phyloP scores from a whole-genome alignment of 2,329 filamentous ascomycete species.

The Penicillium brevicompactum region DNA sequence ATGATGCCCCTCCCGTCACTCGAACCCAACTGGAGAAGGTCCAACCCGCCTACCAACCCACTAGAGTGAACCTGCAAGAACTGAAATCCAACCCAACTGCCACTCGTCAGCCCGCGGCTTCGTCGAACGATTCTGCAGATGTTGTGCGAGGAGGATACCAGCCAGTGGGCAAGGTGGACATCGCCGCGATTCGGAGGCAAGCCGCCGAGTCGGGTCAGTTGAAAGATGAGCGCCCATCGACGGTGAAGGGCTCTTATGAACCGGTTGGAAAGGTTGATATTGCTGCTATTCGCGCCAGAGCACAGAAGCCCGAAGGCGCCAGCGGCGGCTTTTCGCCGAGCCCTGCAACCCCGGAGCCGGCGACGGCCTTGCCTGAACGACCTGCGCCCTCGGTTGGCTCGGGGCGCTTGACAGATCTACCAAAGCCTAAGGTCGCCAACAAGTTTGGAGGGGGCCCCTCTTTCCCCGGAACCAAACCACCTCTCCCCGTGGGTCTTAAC shows the following conservation, averaged over 20 bases:
- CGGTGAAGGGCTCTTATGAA: constrained; percentile 91
- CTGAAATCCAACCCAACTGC: constrained; percentile 67
- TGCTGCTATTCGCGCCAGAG: constrained; percentile 82
- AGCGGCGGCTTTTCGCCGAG: constrained; percentile 47
- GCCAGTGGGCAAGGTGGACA: constrained; percentile 96
- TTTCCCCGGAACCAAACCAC: constrained; percentile 88
- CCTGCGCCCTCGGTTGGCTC: constrained; percentile 71
- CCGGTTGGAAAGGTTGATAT: constrained; percentile 97
- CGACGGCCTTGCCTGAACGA: constrained; percentile 69
- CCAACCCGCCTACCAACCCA: constrained; percentile 87
- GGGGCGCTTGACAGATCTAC: constrained; percentile 80
- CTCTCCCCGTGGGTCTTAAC: constrained; percentile 70
- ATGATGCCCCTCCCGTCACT: constrained; percentile 87
- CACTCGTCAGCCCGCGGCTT: constrained; percentile 54
- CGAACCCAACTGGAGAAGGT: constrained; percentile 90
- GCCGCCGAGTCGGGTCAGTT: constrained; percentile 60
- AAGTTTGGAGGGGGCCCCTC: constrained; percentile 73
- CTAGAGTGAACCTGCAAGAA: constrained; percentile 89
- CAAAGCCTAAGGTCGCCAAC: constrained; percentile 93
- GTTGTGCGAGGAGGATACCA: constrained; percentile 87
- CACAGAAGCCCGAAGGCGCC: constrained; percentile 62
- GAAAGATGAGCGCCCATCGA: constrained; percentile 75
- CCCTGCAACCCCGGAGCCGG: constrained; percentile 52
- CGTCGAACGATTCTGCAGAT: constrained; percentile 56
- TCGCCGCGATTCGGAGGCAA: constrained; percentile 80